Base-by-base conservation (phyloP, 306 rosid species). In the Quercus engelmannii region DNA sequence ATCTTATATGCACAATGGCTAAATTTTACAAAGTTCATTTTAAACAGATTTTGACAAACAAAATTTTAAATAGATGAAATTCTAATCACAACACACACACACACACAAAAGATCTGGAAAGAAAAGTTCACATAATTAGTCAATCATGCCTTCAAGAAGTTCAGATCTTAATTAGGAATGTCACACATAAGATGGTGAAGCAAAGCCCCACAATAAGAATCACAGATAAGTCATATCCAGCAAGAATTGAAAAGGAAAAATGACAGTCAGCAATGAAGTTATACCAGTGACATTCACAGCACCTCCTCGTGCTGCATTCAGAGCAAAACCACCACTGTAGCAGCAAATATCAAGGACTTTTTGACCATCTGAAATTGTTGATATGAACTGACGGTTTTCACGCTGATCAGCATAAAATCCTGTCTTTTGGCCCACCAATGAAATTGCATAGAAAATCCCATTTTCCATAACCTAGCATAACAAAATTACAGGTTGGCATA, bases 381-480 rank as follows among this genome's bases (percentile, higher is more conserved):
- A 95, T 85, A 95, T 84, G 87, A 87, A 92, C 58, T 90, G 88
- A 19, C 94, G 92, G 84, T 88, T 92, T 79, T 91, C 98, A 13
- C 94, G 98, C 79, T 95, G 98, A 86, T 92, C 98, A n/a, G 95
- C 96, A 80, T 95, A 92, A 78, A 95, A 95, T 78, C 98, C 98
- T 3, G 98, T 95, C 89, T 95, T 95, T 86, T 95, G 99, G 21
- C 98, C 99, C 49, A 87, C 92, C 30, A 92, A 87, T 74, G 97
- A 95, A 85, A 94, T 87, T 55, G 97, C 78, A 82, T 92, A 92
- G 17, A 49, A 81, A 78, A 92, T 87, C 74, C 87, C 94, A 79
- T 91, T 94, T 85, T 94, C 99, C 71, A 74, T 73, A 49, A 92
- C 91, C 98, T 94, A 82, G 52, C 74, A 80, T 54, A 79, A 33